These are phyloP conservation scores for Rhizopogon vesiculosus DNA, from an alignment of 768 basidiomycete species.

Conservation along the genomic window DNA sequence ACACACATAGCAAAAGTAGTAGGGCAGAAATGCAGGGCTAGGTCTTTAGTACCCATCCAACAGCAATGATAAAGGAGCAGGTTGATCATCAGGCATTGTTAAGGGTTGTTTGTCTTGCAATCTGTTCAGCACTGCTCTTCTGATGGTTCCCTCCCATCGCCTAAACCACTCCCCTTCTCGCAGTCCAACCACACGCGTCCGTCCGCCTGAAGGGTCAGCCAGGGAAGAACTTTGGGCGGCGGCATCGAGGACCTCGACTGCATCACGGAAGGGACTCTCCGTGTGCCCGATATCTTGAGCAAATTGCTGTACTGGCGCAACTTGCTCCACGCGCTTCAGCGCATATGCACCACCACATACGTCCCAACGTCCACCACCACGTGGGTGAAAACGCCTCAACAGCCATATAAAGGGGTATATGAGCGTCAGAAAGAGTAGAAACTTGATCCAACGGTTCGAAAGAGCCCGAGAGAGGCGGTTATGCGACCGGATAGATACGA, in stretches of 20 bases:
- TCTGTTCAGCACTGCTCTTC: constrained; percentile 46
- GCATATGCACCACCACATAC: constrained; percentile 75
- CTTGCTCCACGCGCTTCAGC: constrained; percentile 42
- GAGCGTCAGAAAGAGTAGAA: constrained; percentile 61
- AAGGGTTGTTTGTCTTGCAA: constrained; percentile 32
- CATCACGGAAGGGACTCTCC: constrained; percentile 4
- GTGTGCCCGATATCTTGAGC: constrained; percentile 1
- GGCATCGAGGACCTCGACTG: neutral
- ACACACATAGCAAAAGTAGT: neutral
- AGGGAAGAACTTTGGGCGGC: constrained; percentile 16
- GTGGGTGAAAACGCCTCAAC: constrained; percentile 60
- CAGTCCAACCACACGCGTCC: constrained; percentile 45
- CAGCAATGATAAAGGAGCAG: constrained; percentile 4
- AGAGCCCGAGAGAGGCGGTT: constrained; percentile 63
- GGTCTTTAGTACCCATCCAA: constrained; percentile 24
- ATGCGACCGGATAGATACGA: constrained; percentile 63
- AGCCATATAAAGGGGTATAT: constrained; percentile 83
- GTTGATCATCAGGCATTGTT: constrained; percentile 23
- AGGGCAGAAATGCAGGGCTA: no score
- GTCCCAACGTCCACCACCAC: constrained; percentile 71
- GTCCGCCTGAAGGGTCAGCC: constrained; percentile 22
- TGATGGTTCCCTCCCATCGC: constrained; percentile 69
- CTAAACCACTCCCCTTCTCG: constrained; percentile 79
- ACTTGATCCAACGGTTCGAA: constrained; percentile 66
- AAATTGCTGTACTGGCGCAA: constrained; percentile 7